These are phyloP conservation scores for Rhizophagus clarus DNA, from an alignment of 192 early-diverging fungal species.

Conservation along the genomic window DNA sequence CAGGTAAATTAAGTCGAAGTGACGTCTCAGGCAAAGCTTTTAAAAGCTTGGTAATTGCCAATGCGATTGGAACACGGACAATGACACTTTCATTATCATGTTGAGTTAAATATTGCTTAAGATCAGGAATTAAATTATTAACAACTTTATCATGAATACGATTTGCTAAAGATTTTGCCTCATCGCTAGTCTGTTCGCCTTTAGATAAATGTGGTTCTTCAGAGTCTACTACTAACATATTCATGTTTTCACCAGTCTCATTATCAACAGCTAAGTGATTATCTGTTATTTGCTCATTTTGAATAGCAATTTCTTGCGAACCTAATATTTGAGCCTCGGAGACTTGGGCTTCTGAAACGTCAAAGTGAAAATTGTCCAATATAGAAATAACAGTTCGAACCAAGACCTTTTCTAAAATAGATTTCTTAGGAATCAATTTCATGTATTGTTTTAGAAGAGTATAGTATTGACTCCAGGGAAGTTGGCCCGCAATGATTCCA, in stretches of 20 bases:
- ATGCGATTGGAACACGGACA: conserved; percentile 82
- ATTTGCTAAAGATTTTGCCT: conserved; percentile 42
- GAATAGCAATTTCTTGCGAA: conserved; percentile 9
- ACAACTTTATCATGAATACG: conserved; percentile 79
- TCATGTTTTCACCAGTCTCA: conserved; percentile 38
- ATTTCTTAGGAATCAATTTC: conserved; percentile 60
- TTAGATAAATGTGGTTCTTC: conserved; percentile 41
- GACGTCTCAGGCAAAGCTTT: conserved; percentile 75
- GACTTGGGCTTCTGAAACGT: conserved; percentile 61
- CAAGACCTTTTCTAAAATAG: conserved; percentile 79
- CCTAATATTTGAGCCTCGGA: conserved; percentile 30
- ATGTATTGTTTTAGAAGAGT: conserved; percentile 73
- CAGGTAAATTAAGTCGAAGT: conserved; percentile 80
- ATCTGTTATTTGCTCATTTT: neutral
- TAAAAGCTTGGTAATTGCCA: conserved; percentile 85
- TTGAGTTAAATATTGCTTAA: conserved; percentile 74
- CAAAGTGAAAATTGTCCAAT: conserved; percentile 92
- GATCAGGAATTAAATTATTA: conserved; percentile 76
- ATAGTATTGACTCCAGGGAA: conserved; percentile 90
- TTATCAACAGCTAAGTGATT: neutral
- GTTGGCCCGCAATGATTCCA: conserved; percentile 62
- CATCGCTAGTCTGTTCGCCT: conserved; percentile 39
- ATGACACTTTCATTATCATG: conserved; percentile 74
- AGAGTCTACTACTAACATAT: conserved; percentile 40
- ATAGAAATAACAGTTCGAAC: conserved; percentile 80